Percentiles rank a stretch among this genome's conserved stretches.
Evolutionary conservation across 331 rosid genomes (phyloP).

Genomic region (Acacia pycnantha): DNA sequence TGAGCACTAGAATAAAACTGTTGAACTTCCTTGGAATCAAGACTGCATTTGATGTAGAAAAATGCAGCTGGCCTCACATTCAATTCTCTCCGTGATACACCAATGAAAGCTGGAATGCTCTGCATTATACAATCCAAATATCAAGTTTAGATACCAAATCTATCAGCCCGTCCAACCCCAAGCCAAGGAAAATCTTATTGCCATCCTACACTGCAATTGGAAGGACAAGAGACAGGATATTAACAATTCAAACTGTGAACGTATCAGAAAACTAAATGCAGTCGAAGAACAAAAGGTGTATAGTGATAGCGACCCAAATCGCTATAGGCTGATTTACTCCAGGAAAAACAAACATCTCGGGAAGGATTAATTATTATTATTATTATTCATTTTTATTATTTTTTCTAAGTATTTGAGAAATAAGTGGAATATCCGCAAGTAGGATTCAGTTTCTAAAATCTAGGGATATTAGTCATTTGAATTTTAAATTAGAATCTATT

Average conservation of each 20-base stretch:
- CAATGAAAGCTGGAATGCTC: conserved; percentile 65
- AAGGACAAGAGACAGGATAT: background rate
- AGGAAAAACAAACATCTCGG: too few relatives aligned
- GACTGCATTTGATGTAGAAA: conserved; percentile 82
- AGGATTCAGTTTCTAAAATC: too few relatives aligned
- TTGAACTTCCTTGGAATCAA: conserved; percentile 67
- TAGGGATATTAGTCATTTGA: too few relatives aligned
- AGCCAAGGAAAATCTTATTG: background rate
- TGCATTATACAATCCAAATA: conserved; percentile 39
- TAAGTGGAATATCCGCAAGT: too few relatives aligned
- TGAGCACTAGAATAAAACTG: conserved; percentile 65
- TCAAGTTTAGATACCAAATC: conserved; percentile 27
- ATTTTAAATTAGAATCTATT: too few relatives aligned
- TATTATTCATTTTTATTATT: too few relatives aligned
- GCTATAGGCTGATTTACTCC: too few relatives aligned
- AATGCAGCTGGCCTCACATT: conserved; percentile 83
- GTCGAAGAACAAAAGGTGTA: conserved; percentile 5
- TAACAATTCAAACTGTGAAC: background rate
- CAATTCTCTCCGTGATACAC: conserved; percentile 73
- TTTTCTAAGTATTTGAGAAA: too few relatives aligned
- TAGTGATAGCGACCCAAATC: background rate
- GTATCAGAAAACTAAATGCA: background rate
- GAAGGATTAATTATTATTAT: too few relatives aligned
- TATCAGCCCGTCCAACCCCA: conserved; percentile 1
- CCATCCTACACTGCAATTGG: conserved; percentile 7